Evolutionary conservation across 441 rosid genomes (phyloP), one percentile per base, ranked within the genome.

Genomic region (Erodium trifolium): DNA sequence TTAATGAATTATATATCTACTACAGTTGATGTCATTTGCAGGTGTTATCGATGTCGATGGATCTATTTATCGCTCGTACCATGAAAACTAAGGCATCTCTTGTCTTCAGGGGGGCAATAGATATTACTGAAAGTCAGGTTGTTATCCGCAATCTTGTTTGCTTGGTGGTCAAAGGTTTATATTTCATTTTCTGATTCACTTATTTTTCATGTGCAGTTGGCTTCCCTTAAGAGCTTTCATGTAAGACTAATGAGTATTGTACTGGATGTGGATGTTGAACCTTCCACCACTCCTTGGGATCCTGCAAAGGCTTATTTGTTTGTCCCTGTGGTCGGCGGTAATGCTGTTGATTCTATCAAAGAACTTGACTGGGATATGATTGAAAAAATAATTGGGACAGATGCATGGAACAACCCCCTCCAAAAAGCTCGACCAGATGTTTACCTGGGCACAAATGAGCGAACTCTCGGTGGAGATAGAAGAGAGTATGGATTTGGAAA

Each of bases 41-140:
- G 99, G 98, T 95, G 88, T 89, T 95, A 92, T 95, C 98, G 97
- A 95, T 92, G 98, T 88, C 96, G 78, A 87, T 92, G 96, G 97
- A 95, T 92, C 96, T 95, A 79, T 95, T 92, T 91, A 82, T 95
- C 81, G 99, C 98, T 78, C 98, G 99, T 77, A 91, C 96, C 88
- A 84, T 95, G 91, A 83, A 85, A 83, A 90, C 93, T 49, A 89
- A 89, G 90, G 96, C 99, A 84, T 92, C 93, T 79, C 98, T 95
- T 83, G 86, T 84, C 87, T 92, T 85, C 78, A 88, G 75, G 91
- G 96, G 97, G 51, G 60, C 82, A 73, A 78, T 92, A 64, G 77
- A 78, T 77, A 76, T 92, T 66, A 83, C 87, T 69, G 98, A 85
- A 81, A 88, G 76, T 82, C 96, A 95, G 97, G 98, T 95, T 77